A percentile compares a stretch with the other conserved stretches of the same genome.
phyloP scores from a whole-genome alignment of 2,329 filamentous ascomycete species.

The Beauveria bassiana region DNA sequence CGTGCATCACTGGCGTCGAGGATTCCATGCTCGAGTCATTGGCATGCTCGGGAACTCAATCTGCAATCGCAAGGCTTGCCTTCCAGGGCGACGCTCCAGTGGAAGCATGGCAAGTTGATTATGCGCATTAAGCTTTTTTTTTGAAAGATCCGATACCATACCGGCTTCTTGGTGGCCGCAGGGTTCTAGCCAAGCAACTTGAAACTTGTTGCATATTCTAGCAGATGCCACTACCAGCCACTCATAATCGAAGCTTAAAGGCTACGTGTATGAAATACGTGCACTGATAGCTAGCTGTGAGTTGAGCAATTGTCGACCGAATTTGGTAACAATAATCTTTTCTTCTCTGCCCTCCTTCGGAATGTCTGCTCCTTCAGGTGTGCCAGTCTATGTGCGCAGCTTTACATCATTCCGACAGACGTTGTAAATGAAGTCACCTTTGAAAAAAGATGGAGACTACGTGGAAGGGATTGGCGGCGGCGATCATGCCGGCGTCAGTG shows the following conservation, averaged over 20 bases:
- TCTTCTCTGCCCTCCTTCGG: not conserved
- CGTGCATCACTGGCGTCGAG: not conserved
- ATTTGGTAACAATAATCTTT: not conserved
- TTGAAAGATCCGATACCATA: not conserved
- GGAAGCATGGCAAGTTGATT: not conserved
- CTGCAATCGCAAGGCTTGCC: not conserved
- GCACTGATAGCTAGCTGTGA: not conserved
- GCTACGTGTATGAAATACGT: no score
- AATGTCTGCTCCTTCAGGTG: not conserved
- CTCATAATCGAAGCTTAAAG: not conserved
- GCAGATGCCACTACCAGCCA: not conserved
- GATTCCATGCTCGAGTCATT: constrained; percentile 1
- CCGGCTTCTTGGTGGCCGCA: not conserved
- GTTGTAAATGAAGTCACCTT: not conserved
- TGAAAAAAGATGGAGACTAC: not conserved
- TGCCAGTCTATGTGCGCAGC: not conserved
- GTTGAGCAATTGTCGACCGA: not conserved
- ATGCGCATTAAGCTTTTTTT: not conserved
- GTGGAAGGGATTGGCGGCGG: not conserved
- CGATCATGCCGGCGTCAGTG: constrained; percentile 4
- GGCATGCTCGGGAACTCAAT: not conserved
- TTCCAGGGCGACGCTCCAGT: not conserved
- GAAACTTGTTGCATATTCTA: constrained; percentile 2
- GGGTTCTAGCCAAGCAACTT: not conserved
- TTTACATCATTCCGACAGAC: not conserved